Evolutionary conservation across 2,329 filamentous ascomycete species (phyloP).

Genomic region (Apiospora malaysiana): DNA sequence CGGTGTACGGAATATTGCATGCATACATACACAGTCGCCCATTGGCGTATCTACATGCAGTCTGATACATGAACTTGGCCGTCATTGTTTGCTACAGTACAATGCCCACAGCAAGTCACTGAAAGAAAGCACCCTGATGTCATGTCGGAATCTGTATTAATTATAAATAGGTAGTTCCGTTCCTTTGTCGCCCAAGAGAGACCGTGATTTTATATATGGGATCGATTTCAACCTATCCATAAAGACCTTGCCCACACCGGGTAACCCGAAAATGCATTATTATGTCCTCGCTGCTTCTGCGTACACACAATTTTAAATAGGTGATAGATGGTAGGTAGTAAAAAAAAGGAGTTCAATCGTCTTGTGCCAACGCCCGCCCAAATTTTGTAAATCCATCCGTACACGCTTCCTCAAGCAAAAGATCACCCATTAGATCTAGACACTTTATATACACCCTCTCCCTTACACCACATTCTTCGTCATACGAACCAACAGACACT

Average conservation of each 20-base stretch:
- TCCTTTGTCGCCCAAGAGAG: neutral
- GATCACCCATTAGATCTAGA: constrained; percentile 4
- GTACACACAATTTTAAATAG: constrained; percentile 8
- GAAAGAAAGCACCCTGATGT: too few relatives aligned
- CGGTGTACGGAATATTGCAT: too few relatives aligned
- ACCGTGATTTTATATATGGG: neutral
- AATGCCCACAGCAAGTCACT: too few relatives aligned
- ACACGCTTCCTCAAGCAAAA: neutral
- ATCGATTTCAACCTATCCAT: neutral
- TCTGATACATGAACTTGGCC: too few relatives aligned
- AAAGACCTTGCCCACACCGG: neutral
- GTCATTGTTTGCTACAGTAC: too few relatives aligned
- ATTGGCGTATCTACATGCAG: too few relatives aligned
- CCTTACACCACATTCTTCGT: neutral
- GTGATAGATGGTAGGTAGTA: neutral
- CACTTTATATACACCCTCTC: constrained; percentile 19
- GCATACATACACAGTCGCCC: too few relatives aligned
- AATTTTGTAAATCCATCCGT: constrained; percentile 16
- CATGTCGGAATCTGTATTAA: constrained; percentile 2
- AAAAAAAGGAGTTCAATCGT: neutral
- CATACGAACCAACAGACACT: neutral
- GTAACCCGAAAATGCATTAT: constrained; percentile 14
- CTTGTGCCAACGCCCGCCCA: constrained; percentile 16
- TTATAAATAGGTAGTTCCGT: neutral
- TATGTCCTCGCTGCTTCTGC: constrained; percentile 3